These are phyloP conservation scores for Cryphonectria radicalis DNA, from an alignment of 2,329 filamentous ascomycete species.

Conservation along the genomic window DNA sequence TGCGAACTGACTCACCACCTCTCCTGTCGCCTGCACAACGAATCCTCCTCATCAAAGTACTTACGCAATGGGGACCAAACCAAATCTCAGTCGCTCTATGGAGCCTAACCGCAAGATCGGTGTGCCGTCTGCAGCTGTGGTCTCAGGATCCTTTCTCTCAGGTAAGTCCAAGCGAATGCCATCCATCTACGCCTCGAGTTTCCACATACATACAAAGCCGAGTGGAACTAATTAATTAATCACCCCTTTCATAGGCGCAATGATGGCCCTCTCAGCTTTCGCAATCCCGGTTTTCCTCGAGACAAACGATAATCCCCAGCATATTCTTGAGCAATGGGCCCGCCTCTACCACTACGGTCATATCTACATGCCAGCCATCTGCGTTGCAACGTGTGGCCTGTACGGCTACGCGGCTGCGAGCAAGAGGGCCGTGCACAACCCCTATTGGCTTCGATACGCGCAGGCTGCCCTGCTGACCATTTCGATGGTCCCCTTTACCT, in stretches of 20 bases:
- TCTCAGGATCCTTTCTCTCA: conserved; percentile 16
- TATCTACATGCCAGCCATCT: conserved; percentile 36
- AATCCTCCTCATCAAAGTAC: too few relatives aligned
- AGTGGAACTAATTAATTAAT: background rate
- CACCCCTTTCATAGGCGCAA: conserved; percentile 6
- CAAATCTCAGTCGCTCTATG: background rate
- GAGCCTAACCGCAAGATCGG: background rate
- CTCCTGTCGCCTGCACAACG: background rate
- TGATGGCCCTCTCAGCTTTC: conserved; percentile 34
- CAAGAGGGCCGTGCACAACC: conserved; percentile 30
- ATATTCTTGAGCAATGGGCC: conserved; percentile 39
- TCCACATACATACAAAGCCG: background rate
- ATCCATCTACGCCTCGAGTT: background rate
- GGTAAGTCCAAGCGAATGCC: background rate
- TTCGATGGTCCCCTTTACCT: conserved; percentile 44
- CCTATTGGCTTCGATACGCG: conserved; percentile 24
- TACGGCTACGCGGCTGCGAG: conserved; percentile 36
- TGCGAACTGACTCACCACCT: background rate
- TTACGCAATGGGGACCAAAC: background rate
- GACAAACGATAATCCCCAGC: conserved; percentile 33
- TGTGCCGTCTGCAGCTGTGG: conserved; percentile 1
- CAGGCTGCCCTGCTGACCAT: conserved; percentile 27
- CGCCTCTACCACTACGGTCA: conserved; percentile 42
- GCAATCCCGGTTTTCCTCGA: conserved; percentile 40
- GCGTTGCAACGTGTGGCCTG: conserved; percentile 35